Conservation (phyloP, 176 grass and related monocot genomes). For the Carex kokanica region DNA sequence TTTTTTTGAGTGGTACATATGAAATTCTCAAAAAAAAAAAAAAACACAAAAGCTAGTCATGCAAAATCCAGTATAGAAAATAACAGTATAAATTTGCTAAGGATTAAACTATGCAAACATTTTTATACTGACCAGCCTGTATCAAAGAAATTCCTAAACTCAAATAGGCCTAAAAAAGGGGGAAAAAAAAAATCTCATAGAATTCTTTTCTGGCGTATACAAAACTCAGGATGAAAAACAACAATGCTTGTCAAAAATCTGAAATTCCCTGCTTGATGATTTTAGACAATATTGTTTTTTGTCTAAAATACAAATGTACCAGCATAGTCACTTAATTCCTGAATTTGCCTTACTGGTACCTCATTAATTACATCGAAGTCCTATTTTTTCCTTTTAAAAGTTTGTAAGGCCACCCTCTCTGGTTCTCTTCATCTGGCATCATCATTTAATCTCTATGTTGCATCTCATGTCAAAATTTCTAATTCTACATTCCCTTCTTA, state of each 20-base stretch:
- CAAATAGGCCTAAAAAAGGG: not conserved
- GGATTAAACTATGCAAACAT: not conserved
- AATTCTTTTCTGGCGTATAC: not conserved
- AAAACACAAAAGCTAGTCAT: not conserved
- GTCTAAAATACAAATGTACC: too few species aligned
- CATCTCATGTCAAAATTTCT: not conserved
- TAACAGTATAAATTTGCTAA: not conserved
- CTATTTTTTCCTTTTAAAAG: not conserved
- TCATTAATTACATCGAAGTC: not conserved
- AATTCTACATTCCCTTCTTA: too few species aligned
- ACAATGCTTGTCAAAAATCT: not conserved
- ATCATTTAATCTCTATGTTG: not conserved
- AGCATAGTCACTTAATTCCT: too few species aligned
- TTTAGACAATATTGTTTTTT: not conserved
- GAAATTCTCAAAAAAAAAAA: not conserved
- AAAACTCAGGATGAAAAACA: not conserved
- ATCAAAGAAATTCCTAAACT: not conserved
- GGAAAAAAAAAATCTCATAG: not conserved
- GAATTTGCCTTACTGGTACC: not conserved
- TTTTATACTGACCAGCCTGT: not conserved
- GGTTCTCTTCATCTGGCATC: not conserved
- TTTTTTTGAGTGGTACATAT: too few species aligned
- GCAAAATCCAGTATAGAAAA: not conserved
- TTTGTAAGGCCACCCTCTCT: not conserved
- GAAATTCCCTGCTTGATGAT: not conserved